Conservation (phyloP, 225 moss, liverwort and hornwort genomes). For the Bryoerythrophyllum caledonicum region DNA sequence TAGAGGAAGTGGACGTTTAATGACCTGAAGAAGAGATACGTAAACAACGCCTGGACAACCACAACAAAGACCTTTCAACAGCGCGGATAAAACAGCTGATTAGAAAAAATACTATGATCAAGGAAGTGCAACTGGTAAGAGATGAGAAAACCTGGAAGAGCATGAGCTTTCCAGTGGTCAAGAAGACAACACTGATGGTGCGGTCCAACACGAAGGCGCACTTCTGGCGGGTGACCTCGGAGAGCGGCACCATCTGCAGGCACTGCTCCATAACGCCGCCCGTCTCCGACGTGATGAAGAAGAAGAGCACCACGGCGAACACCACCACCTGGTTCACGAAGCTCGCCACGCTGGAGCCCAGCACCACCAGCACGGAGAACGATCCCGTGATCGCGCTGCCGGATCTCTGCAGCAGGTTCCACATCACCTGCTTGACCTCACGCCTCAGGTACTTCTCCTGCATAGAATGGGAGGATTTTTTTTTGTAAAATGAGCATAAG, state of each 20-base stretch:
- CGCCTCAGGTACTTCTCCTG: slow-evolving; percentile 33
- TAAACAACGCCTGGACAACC: slow-evolving; percentile 74
- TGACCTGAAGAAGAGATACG: slow-evolving; percentile 72
- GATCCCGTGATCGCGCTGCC: slow-evolving; percentile 56
- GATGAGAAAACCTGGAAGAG: slow-evolving; percentile 38
- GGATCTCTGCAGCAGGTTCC: slow-evolving; percentile 48
- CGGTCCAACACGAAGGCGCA: slow-evolving; percentile 75
- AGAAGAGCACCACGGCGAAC: slow-evolving; percentile 69
- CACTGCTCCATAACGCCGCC: slow-evolving; percentile 83
- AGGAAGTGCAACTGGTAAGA: background rate
- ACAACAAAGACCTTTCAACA: slow-evolving; percentile 16
- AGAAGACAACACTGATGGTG: slow-evolving; percentile 69
- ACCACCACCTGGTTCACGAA: slow-evolving; percentile 56
- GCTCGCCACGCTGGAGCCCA: slow-evolving; percentile 44
- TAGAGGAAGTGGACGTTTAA: slow-evolving; percentile 78
- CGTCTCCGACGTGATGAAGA: slow-evolving; percentile 63
- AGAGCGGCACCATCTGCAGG: slow-evolving; percentile 77
- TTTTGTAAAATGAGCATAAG: too few relatives aligned
- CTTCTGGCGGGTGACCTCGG: slow-evolving; percentile 55
- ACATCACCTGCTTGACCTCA: slow-evolving; percentile 40
- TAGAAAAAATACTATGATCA: too few relatives aligned
- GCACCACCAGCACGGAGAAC: slow-evolving; percentile 53
- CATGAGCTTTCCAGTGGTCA: slow-evolving; percentile 78
- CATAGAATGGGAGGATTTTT: background rate
- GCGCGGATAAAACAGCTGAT: too few relatives aligned